Evolutionary conservation across 192 early-diverging fungal genomes (phyloP), one percentile per base, ranked within the genome.

Genomic region (Linnemannia hyalina): DNA sequence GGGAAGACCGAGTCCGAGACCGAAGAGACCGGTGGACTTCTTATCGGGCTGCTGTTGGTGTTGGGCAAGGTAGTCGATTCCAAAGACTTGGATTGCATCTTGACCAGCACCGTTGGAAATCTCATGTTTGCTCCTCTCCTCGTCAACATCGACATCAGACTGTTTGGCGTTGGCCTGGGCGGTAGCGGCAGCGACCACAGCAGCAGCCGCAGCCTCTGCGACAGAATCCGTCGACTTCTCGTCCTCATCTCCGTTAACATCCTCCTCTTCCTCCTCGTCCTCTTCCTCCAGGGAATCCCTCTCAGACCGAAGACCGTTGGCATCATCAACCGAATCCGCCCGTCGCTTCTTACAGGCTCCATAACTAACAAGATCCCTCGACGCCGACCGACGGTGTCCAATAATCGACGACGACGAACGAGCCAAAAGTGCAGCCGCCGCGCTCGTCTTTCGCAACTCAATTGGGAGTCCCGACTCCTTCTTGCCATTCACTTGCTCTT

Each of bases 331-430:
- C 1, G 78, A 80, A 73, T 80, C 78, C 16, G 70, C 78, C 1
- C 78, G 69, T 23, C 78, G 52, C 71, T 80, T 80, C 78, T 80
- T 80, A 32, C 32, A 46, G 36, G 70, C 73, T 40, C 76, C 82
- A 65, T 70, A 84, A 20, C 46, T 68, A 26, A 68, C 70, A 42
- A 46, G 55, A 41, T 80, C 83, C 9, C 60, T 68, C 0, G 82
- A 83, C 11, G 76, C 71, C 1, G 76, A 83, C 2, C 82, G 82
- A 49, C 82, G 71, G 44, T 65, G 42, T 5, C 82, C 77, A 20
- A 80, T 44, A 11, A 79, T 26, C 15, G 77, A 80, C 0, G 73
- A 70, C 0, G 73, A 47, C 23, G 77, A 55, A 29, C 36, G 70
- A 15, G 70, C 70, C 60, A 65, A 3, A 55, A 29, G 40, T 41